Percentiles rank a stretch among this genome's conserved stretches.
Evolutionary conservation across 192 early-diverging fungal species (phyloP).

Genomic region (Podila clonocystis): DNA sequence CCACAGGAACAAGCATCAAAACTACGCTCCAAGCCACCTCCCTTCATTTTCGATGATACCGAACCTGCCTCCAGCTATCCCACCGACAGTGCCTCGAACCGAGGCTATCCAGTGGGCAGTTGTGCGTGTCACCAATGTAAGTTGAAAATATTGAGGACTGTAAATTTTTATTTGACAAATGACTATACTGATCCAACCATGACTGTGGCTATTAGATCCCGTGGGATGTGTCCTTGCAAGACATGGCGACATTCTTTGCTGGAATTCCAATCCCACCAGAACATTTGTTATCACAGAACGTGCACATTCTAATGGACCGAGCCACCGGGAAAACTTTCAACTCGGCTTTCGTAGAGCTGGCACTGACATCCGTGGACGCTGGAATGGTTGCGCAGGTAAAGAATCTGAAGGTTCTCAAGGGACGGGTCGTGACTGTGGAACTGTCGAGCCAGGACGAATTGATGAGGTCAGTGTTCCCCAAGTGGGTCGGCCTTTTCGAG

Average conservation of each 20-base stretch:
- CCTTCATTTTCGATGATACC: slow-evolving; percentile 19
- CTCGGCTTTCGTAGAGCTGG: slow-evolving; percentile 74
- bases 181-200: neutral
- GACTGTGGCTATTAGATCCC: slow-evolving; percentile 51
- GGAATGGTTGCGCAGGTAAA: slow-evolving; percentile 62
- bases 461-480: slow-evolving; percentile 62
- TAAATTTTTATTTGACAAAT: neutral
- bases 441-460: slow-evolving; percentile 66
- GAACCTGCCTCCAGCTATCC: slow-evolving; percentile 21
- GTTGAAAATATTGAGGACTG: neutral
- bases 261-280: slow-evolving; percentile 51
- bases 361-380: slow-evolving; percentile 57
- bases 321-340: slow-evolving; percentile 77
- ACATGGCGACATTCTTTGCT: slow-evolving; percentile 58
- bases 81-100: slow-evolving; percentile 19
- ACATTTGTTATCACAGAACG: slow-evolving; percentile 56
- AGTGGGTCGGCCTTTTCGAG: slow-evolving; percentile 65
- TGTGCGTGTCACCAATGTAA: slow-evolving; percentile 40
- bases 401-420: slow-evolving; percentile 68
- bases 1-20: slow-evolving; percentile 8
- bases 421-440: slow-evolving; percentile 63
- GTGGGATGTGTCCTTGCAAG: slow-evolving; percentile 69
- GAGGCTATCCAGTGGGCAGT: slow-evolving; percentile 42
- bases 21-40: neutral
- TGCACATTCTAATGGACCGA: slow-evolving; percentile 63